Evolutionary conservation across 352 stramenopile species (phyloP).

Genomic region (Phytopythium cucurbitacearum): DNA sequence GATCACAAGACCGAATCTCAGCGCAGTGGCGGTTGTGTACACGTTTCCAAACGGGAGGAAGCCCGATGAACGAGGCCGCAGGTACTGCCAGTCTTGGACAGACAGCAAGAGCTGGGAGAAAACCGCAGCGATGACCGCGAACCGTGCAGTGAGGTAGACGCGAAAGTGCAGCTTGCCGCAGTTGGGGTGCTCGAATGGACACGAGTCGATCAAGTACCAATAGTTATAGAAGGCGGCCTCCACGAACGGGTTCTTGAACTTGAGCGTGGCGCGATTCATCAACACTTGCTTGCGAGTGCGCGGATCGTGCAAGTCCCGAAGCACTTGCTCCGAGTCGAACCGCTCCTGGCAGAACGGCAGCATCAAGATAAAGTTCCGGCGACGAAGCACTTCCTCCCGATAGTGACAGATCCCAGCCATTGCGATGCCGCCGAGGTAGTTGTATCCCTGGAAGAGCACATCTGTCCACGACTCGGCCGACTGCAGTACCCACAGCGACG

Average conservation of each 20-base stretch:
- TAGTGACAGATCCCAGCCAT: constrained; percentile 35
- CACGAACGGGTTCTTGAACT: constrained; percentile 31
- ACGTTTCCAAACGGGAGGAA: background rate
- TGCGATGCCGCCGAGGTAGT: constrained; percentile 33
- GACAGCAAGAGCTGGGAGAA: constrained; percentile 32
- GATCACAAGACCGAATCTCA: constrained; percentile 33
- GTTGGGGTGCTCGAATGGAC: constrained; percentile 39
- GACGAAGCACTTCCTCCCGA: constrained; percentile 28
- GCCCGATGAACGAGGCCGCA: constrained; percentile 5
- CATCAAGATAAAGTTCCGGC: constrained; percentile 33
- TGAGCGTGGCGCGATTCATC: constrained; percentile 23
- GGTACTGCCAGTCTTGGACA: constrained; percentile 38
- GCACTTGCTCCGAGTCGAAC: constrained; percentile 14
- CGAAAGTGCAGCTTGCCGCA: constrained; percentile 27
- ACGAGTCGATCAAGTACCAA: constrained; percentile 43
- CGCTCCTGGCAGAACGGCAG: constrained; percentile 28
- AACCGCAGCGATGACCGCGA: constrained; percentile 30
- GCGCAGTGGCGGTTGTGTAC: constrained; percentile 15
- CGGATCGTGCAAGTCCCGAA: constrained; percentile 24
- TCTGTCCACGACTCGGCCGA: constrained; percentile 24
- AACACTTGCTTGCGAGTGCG: constrained; percentile 29
- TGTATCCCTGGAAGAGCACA: constrained; percentile 36
- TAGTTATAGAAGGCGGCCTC: constrained; percentile 38
- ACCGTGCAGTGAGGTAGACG: constrained; percentile 30
- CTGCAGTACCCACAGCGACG: constrained; percentile 10